Evolutionary conservation across 129 eudicot genomes (phyloP).

Genomic region (Centaurea solstitialis): DNA sequence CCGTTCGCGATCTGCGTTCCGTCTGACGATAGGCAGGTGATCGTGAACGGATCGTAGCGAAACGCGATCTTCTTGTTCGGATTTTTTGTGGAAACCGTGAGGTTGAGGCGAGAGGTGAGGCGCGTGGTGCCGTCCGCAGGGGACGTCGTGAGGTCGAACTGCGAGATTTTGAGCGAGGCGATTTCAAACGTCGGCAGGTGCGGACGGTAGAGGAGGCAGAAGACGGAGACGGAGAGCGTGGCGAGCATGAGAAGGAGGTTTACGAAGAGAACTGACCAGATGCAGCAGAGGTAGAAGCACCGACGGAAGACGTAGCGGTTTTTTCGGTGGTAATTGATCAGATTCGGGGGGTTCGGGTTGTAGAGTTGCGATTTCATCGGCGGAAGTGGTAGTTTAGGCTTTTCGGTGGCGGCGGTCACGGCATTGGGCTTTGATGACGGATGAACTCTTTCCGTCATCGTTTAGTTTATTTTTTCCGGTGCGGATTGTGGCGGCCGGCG

Average conservation of each 20-base stretch:
- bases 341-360: slow-evolving; percentile 50
- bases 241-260: slow-evolving; percentile 47
- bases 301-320: slow-evolving; percentile 42
- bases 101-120: slow-evolving; percentile 60
- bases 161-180: slow-evolving; percentile 50
- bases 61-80: slow-evolving; percentile 52
- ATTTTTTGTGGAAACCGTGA: slow-evolving; percentile 72
- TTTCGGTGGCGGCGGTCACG: slow-evolving; percentile 27
- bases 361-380: slow-evolving; percentile 52
- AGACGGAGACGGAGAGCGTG: slow-evolving; percentile 51
- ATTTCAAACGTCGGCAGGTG: slow-evolving; percentile 68
- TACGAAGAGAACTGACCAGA: slow-evolving; percentile 56
- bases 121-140: slow-evolving; percentile 58
- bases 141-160: slow-evolving; percentile 59
- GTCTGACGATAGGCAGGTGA: slow-evolving; percentile 24
- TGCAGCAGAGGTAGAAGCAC: slow-evolving; percentile 55
- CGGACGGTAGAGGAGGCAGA: slow-evolving; percentile 74
- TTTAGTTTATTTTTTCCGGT: neutral
- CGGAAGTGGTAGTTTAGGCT: slow-evolving; percentile 31
- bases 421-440: slow-evolving; percentile 67
- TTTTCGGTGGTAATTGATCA: slow-evolving; percentile 28
- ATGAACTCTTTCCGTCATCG: slow-evolving; percentile 75
- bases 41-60: slow-evolving; percentile 51
- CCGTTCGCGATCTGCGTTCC: slow-evolving; percentile 50
- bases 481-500: too few relatives aligned